These are phyloP conservation scores for Cladosporium halotolerans DNA, from an alignment of 2,329 filamentous ascomycete species.

Conservation along the genomic window DNA sequence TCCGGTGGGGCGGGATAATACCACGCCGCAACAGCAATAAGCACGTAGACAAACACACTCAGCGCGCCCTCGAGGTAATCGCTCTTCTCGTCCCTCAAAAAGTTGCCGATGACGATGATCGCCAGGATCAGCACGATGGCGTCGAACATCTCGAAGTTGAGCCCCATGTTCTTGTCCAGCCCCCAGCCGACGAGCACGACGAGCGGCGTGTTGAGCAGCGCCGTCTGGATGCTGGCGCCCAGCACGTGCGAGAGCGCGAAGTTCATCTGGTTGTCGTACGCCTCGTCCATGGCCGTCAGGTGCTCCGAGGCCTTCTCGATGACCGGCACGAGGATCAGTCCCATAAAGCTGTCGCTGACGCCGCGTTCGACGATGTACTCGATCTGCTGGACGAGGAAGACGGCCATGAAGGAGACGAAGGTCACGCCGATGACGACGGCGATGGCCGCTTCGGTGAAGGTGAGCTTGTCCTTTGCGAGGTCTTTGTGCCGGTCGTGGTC, in stretches of 20 bases:
- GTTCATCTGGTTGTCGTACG: slow-evolving; percentile 71
- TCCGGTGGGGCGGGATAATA: slow-evolving; percentile 51
- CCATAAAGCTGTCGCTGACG: slow-evolving; percentile 54
- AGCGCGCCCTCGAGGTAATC: slow-evolving; percentile 86
- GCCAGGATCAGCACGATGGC: slow-evolving; percentile 73
- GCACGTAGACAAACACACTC: slow-evolving; percentile 63
- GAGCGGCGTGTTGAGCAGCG: slow-evolving; percentile 78
- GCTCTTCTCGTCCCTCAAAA: slow-evolving; percentile 78
- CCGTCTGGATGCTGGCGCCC: slow-evolving; percentile 81
- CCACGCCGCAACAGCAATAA: slow-evolving; percentile 56
- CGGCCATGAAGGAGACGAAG: slow-evolving; percentile 67
- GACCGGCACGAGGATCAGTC: slow-evolving; percentile 71
- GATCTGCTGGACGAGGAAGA: slow-evolving; percentile 72
- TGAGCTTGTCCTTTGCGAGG: slow-evolving; percentile 59
- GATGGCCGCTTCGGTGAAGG: slow-evolving; percentile 63
- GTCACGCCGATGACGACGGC: slow-evolving; percentile 60
- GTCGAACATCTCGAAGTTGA: slow-evolving; percentile 85
- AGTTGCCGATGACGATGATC: slow-evolving; percentile 81
- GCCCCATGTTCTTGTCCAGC: slow-evolving; percentile 59
- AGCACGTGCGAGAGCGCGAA: slow-evolving; percentile 80
- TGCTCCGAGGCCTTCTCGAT: slow-evolving; percentile 85
- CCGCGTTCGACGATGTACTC: slow-evolving; percentile 48
- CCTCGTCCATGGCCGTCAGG: slow-evolving; percentile 75
- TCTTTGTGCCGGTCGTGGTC: slow-evolving; percentile 61
- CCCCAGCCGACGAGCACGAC: slow-evolving; percentile 82